These are phyloP conservation scores for Neonothopanus nambi DNA, from an alignment of 1,284 basidiomycete genomes.

Conservation along the genomic window DNA sequence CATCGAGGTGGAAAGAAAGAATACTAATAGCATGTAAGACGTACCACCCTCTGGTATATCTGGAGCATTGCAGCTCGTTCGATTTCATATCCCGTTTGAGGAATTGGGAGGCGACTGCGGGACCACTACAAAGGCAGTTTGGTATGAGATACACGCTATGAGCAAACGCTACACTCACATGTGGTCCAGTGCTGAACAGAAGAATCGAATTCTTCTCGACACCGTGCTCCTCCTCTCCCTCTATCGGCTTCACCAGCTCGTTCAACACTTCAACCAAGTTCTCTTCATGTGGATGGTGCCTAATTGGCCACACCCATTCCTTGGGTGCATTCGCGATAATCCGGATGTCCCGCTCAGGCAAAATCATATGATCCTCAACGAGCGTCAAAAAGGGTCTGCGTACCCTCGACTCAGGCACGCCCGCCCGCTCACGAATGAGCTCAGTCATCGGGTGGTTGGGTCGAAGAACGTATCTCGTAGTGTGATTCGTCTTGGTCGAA, in stretches of 20 bases:
- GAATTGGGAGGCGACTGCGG: not conserved
- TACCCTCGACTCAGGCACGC: conserved; percentile 10
- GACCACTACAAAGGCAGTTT: conserved; percentile 3
- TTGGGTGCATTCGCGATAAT: conserved; percentile 2
- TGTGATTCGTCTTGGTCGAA: not conserved
- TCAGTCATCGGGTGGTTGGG: conserved; percentile 3
- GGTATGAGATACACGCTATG: not conserved
- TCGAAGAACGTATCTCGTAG: conserved; percentile 1
- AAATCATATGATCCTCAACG: conserved; percentile 11
- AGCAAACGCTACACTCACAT: not conserved
- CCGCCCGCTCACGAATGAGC: conserved; percentile 5
- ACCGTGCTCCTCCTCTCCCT: conserved; percentile 1
- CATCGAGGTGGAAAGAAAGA: no score
- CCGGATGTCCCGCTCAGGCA: conserved; percentile 3
- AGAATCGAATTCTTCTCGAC: conserved; percentile 10
- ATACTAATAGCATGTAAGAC: no score
- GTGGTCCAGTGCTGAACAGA: conserved; percentile 9
- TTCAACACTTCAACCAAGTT: conserved; percentile 8
- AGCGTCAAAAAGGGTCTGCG: conserved; percentile 12
- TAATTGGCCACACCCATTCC: conserved; percentile 4
- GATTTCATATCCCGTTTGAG: no score
- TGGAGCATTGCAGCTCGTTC: no score
- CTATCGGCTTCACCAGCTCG: conserved; percentile 4
- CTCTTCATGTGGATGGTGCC: not conserved
- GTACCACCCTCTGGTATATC: no score